A percentile compares a stretch with the other conserved stretches of the same genome.
phyloP scores from a whole-genome alignment of 441 rosid genomes.

The Adansonia madagascariensis region DNA sequence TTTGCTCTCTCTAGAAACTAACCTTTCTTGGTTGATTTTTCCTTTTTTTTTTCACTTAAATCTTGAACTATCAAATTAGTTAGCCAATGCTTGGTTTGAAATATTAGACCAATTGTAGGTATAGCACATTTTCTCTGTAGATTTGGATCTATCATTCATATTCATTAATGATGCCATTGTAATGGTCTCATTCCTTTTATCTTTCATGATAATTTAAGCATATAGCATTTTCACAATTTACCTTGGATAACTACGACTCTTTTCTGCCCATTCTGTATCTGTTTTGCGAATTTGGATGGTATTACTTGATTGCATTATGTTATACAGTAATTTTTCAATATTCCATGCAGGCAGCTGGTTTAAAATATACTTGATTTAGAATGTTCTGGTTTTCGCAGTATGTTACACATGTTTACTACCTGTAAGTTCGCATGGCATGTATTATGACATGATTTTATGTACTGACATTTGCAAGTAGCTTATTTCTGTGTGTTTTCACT shows the following conservation, averaged over 20 bases:
- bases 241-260: background rate
- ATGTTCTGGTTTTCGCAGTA: constrained; percentile 40
- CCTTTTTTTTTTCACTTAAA: background rate
- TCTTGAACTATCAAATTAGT: background rate
- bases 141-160: background rate
- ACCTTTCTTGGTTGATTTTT: background rate
- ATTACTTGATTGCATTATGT: constrained; percentile 20
- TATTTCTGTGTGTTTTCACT: background rate
- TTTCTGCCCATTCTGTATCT: constrained; percentile 5
- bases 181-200: background rate
- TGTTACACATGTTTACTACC: constrained; percentile 33
- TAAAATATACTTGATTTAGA: constrained; percentile 37
- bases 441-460: constrained; percentile 13
- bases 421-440: constrained; percentile 40
- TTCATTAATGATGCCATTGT: background rate
- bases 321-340: constrained; percentile 22
- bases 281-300: constrained; percentile 14
- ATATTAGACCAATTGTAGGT: background rate
- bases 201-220: background rate
- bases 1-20: background rate
- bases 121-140: background rate
- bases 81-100: constrained; percentile 1
- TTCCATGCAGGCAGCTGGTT: constrained; percentile 38
- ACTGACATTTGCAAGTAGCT: background rate
- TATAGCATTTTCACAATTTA: background rate